Evolutionary conservation across 495 filamentous ascomycete genomes (phyloP).

Genomic region (Aspergillus homomorphus): DNA sequence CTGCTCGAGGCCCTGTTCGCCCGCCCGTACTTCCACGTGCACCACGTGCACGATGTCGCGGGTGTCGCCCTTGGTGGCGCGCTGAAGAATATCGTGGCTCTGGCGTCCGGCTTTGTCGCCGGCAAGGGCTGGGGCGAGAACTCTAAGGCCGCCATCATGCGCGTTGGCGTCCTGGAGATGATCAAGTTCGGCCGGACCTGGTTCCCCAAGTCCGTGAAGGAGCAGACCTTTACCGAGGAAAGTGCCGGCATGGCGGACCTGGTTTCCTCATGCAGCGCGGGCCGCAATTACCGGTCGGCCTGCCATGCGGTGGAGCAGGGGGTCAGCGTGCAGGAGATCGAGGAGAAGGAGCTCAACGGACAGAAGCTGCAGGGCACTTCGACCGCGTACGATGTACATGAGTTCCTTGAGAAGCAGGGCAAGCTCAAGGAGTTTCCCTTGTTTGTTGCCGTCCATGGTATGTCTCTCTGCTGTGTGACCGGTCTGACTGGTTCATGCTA

Average conservation of each 20-base stretch:
- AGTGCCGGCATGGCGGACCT: constrained; percentile 85
- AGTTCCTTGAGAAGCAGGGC: constrained; percentile 65
- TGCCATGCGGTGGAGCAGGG: constrained; percentile 75
- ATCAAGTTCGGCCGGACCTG: constrained; percentile 82
- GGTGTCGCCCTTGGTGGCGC: constrained; percentile 86
- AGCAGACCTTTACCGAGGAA: constrained; percentile 85
- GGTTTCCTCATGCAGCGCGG: constrained; percentile 78
- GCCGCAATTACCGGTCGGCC: constrained; percentile 73
- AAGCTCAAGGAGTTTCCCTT: constrained; percentile 75
- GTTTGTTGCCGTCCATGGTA: constrained; percentile 67
- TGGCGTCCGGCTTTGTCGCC: constrained; percentile 85
- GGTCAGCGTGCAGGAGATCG: constrained; percentile 68
- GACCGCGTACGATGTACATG: constrained; percentile 77
- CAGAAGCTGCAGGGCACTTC: constrained; percentile 87
- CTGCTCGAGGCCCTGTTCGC: constrained; percentile 74
- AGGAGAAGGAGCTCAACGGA: constrained; percentile 80
- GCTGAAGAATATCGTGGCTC: constrained; percentile 85
- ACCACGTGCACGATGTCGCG: constrained; percentile 77
- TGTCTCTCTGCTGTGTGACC: not conserved
- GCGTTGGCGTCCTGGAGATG: constrained; percentile 81
- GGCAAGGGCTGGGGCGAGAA: constrained; percentile 90
- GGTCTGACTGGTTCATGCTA: not conserved
- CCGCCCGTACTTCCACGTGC: constrained; percentile 88
- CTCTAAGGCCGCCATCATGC: constrained; percentile 89
- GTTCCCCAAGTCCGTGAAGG: constrained; percentile 66